Evolutionary conservation across 257 asterid genomes (phyloP).

Genomic region (Sherardia arvensis): DNA sequence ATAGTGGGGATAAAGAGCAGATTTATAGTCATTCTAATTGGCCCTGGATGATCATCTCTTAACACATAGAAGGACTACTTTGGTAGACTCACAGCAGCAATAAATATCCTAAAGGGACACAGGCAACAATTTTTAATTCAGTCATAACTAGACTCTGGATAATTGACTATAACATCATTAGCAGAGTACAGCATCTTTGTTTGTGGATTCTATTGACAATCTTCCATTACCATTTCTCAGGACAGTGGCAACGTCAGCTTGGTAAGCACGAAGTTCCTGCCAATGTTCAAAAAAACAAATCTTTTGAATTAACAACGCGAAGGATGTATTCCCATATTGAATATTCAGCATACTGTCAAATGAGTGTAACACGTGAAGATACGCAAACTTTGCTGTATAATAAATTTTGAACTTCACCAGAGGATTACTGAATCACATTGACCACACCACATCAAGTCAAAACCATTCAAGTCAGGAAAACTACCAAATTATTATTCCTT

Average conservation of each 20-base stretch:
- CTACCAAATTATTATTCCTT: too few relatives aligned
- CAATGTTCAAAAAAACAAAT: slow-evolving; percentile 8
- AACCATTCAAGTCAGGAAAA: neutral
- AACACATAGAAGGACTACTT: neutral
- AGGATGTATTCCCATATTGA: neutral
- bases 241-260: slow-evolving; percentile 98
- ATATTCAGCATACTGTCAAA: neutral
- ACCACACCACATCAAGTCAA: neutral
- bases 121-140: neutral
- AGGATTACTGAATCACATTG: neutral
- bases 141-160: neutral
- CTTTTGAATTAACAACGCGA: slow-evolving; percentile 5
- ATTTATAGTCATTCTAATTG: neutral
- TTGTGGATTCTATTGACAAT: neutral
- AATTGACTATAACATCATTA: neutral
- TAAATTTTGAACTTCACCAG: neutral
- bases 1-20: neutral
- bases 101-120: neutral
- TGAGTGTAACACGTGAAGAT: neutral
- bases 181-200: neutral
- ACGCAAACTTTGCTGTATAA: neutral
- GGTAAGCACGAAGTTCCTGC: slow-evolving; percentile 96
- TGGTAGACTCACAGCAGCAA: neutral
- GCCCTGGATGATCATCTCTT: neutral
- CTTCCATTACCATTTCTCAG: slow-evolving; percentile 63